Conservation (phyloP, 208 protist genomes). For the Trypanosoma grayi region DNA sequence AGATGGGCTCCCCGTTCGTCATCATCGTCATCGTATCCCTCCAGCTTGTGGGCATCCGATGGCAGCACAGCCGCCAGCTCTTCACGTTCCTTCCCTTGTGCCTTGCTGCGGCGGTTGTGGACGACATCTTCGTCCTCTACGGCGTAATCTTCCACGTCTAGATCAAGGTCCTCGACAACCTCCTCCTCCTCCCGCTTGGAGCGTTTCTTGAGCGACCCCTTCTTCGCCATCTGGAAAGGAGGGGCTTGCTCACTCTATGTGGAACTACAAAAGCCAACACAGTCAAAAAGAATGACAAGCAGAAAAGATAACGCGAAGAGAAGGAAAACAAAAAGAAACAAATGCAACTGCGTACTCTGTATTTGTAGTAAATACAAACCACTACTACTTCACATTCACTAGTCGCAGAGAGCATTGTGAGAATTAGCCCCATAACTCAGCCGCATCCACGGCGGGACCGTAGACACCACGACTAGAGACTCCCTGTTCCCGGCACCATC, state of each 20-base stretch:
- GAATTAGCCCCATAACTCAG: constrained; percentile 86
- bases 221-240: constrained; percentile 32
- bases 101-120: constrained; percentile 29
- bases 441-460: constrained; percentile 86
- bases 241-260: not conserved
- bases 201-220: constrained; percentile 38
- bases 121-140: constrained; percentile 50
- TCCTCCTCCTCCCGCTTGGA: constrained; percentile 31
- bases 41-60: constrained; percentile 82
- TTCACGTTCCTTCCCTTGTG: constrained; percentile 14
- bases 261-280: constrained; percentile 5
- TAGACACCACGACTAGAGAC: constrained; percentile 89
- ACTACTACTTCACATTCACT: constrained; percentile 5
- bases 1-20: constrained; percentile 71
- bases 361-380: too few species aligned
- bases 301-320: constrained; percentile 14
- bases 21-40: constrained; percentile 70
- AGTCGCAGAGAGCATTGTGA: not conserved
- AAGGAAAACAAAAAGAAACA: constrained; percentile 16
- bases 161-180: constrained; percentile 78
- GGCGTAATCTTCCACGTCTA: constrained; percentile 47
- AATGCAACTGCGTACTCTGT: not conserved
- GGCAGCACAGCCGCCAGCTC: constrained; percentile 47
- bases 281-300: constrained; percentile 8
- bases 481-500: constrained; percentile 88